Base-by-base conservation (phyloP, 164 flowering plant species). In the Magnolia sinica region DNA sequence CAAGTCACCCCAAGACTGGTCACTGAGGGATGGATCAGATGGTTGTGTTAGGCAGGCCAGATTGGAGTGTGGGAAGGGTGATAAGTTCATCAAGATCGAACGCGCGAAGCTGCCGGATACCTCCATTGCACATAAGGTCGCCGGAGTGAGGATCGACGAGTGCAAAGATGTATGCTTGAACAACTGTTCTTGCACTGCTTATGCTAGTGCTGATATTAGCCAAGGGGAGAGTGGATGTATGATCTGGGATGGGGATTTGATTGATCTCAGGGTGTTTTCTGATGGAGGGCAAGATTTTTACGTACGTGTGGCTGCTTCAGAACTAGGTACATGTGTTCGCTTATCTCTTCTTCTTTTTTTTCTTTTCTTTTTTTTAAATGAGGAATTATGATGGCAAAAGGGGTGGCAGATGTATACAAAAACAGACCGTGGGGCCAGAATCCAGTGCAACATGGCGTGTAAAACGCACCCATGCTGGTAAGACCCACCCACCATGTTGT, bases 141-240 rank as follows among this genome's bases (percentile, higher is more conserved):
- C 0, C 16, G 80, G 69, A 22, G 73, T 78, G 81, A 70, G 11
- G 19, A 73, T 81, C 0, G 31, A 64, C 18, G 83, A 85, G 49
- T 85, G 87, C 23, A 23, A 70, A 71, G 27, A 3, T 1, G 50
- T 14, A 65, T 85, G 85, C 78, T 23, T 76, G 75, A 79, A 61
- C 22, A 81, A 83, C 64, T 83, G 87, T 64, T 75, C 81, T 31
- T 85, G 87, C 63, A 75, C 22, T 45, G 85, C 87, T 59, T 85
- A 81, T 49, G 14, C 87, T 0, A 71, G 61, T 63, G 16, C 73
- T 1, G 64, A 83, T 73, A 73, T 79, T 9, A 67, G 68, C 0
- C 69, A 59, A 3, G 82, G 72, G 1, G 83, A 82, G 7, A 82
- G 79, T 75, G 87, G 87, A 7, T 85, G 87, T 66, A 22, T 77